Evolutionary conservation across 371 early-diverging fungal species (phyloP).

Genomic region (Nosema muscidifuracis): DNA sequence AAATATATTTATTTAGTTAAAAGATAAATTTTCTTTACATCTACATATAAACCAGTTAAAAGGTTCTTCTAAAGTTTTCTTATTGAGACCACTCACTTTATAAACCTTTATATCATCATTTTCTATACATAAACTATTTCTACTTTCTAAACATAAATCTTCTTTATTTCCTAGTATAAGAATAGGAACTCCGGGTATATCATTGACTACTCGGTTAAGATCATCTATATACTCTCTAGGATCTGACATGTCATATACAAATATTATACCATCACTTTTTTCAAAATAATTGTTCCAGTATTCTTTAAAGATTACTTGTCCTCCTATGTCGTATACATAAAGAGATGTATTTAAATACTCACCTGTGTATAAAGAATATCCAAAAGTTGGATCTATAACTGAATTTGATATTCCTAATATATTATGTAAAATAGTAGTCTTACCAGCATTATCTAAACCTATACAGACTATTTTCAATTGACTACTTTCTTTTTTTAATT

Average conservation of each 20-base stretch:
- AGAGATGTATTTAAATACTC: conserved; percentile 67
- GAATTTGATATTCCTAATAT: conserved; percentile 65
- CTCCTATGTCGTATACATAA: conserved; percentile 93
- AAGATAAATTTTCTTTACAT: conserved; percentile 2
- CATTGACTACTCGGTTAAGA: conserved; percentile 68
- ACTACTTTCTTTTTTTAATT: conserved; percentile 66
- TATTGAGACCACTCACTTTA: neutral
- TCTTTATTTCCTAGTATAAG: conserved; percentile 52
- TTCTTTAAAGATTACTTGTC: conserved; percentile 84
- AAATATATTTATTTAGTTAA: neutral
- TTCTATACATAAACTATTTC: neutral
- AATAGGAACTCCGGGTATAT: conserved; percentile 69
- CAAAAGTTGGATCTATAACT: conserved; percentile 57
- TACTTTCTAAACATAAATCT: conserved; percentile 19
- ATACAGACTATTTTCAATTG: conserved; percentile 90
- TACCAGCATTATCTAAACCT: conserved; percentile 96
- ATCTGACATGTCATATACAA: conserved; percentile 86
- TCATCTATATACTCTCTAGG: conserved; percentile 73
- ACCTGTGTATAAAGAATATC: conserved; percentile 48
- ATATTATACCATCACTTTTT: conserved; percentile 88
- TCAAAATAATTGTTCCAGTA: conserved; percentile 99
- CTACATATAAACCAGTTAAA: conserved; percentile 5
- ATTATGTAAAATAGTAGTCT: conserved; percentile 88
- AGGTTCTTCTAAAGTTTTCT: neutral
- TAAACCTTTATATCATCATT: neutral